Evolutionary conservation across 2,329 filamentous ascomycete species (phyloP).

Genomic region (Colletotrichum somersetense): DNA sequence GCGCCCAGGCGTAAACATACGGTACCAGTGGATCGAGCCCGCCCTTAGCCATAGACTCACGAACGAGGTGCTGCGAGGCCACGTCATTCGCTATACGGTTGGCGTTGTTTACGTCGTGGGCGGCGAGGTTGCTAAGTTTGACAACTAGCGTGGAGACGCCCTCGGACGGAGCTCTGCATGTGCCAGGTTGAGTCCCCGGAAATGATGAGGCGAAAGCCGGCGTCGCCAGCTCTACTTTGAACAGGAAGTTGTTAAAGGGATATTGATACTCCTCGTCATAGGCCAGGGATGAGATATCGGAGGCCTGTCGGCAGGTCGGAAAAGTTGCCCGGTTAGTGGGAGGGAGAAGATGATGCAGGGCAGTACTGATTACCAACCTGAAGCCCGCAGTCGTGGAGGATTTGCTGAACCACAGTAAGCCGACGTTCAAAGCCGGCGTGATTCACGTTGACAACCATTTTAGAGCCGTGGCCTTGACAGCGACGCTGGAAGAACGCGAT

Average conservation of each 20-base stretch:
- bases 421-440: constrained; percentile 40
- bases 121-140: constrained; percentile 45
- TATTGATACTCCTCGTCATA: constrained; percentile 43
- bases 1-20: constrained; percentile 44
- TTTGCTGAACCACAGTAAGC: constrained; percentile 33
- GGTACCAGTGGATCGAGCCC: constrained; percentile 42
- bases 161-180: constrained; percentile 21
- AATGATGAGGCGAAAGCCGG: constrained; percentile 39
- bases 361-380: constrained; percentile 28
- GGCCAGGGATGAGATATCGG: constrained; percentile 42
- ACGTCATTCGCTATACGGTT: constrained; percentile 48
- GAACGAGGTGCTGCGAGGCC: constrained; percentile 42
- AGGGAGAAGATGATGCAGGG: background rate
- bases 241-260: constrained; percentile 47
- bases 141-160: constrained; percentile 43
- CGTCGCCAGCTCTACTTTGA: constrained; percentile 43
- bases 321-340: constrained; percentile 6
- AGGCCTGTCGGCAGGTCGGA: constrained; percentile 18
- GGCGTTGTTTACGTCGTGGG: constrained; percentile 45
- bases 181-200: constrained; percentile 39
- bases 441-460: constrained; percentile 19
- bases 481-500: too few relatives aligned
- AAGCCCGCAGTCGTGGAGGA: constrained; percentile 38
- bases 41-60: constrained; percentile 33
- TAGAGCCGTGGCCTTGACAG: too few relatives aligned